Evolutionary conservation across 176 grass and related monocot genomes (phyloP).

Genomic region (Phragmites australis): DNA sequence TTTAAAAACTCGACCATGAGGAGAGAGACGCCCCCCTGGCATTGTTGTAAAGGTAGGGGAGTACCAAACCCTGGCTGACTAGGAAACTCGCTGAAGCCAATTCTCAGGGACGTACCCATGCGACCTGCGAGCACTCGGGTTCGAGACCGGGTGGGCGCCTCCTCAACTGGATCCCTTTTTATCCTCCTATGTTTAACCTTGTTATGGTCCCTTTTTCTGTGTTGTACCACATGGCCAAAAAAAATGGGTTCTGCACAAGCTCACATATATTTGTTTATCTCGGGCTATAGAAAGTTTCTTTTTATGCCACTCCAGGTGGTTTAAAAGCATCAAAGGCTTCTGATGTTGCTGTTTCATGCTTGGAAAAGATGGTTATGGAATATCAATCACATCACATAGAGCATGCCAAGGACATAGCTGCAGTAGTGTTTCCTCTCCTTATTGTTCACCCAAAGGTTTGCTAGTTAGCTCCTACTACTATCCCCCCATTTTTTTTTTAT

Average conservation of each 20-base stretch:
- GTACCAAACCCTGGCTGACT: too few species aligned
- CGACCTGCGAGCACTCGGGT: too few species aligned
- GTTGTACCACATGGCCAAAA: background rate
- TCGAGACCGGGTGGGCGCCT: too few species aligned
- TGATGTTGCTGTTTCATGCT: conserved; percentile 82
- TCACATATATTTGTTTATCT: background rate
- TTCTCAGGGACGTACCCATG: too few species aligned
- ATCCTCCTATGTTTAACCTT: conserved; percentile 8
- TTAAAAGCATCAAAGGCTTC: conserved; percentile 70
- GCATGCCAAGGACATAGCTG: conserved; percentile 69
- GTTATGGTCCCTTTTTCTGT: background rate
- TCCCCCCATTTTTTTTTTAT: conserved; percentile 2
- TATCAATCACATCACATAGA: conserved; percentile 54
- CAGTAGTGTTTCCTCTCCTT: conserved; percentile 69
- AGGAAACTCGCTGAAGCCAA: too few species aligned
- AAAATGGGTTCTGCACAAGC: background rate
- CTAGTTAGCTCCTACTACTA: conserved; percentile 11
- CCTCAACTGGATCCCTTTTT: background rate
- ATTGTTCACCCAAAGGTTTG: conserved; percentile 78
- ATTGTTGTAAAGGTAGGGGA: too few species aligned
- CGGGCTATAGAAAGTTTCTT: conserved; percentile 13
- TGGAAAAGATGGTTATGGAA: conserved; percentile 66
- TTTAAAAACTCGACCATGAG: too few species aligned
- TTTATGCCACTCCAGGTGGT: conserved; percentile 49
- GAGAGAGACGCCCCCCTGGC: too few species aligned